Evolutionary conservation across 345 rosid species (phyloP).

Genomic region (Salix brachista): DNA sequence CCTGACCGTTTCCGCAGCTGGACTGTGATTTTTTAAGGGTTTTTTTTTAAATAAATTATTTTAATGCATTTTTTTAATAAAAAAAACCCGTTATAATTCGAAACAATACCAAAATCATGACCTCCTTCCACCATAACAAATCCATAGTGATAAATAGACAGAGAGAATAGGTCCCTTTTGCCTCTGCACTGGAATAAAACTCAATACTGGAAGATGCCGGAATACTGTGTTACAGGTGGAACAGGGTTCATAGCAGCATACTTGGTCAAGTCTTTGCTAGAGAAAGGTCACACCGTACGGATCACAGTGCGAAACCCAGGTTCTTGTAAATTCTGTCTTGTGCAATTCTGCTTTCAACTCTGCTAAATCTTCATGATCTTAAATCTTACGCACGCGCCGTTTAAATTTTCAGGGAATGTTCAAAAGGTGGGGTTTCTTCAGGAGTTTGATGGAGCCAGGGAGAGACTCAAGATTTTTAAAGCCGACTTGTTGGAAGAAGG

Average conservation of each 20-base stretch:
- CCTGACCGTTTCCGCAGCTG: too few species aligned
- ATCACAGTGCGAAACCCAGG: constrained; percentile 83
- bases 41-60: too few species aligned
- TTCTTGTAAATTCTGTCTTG: background rate
- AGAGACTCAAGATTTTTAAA: constrained; percentile 56
- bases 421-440: constrained; percentile 52
- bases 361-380: too few species aligned
- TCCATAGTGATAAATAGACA: too few species aligned
- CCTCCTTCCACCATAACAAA: too few species aligned
- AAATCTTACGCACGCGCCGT: background rate
- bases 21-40: too few species aligned
- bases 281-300: constrained; percentile 59
- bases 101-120: too few species aligned
- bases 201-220: constrained; percentile 42
- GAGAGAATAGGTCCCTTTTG: too few species aligned
- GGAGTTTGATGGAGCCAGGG: constrained; percentile 58
- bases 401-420: constrained; percentile 33
- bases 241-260: constrained; percentile 82
- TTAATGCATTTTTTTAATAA: too few species aligned
- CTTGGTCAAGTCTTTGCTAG: constrained; percentile 61
- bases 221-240: constrained; percentile 90
- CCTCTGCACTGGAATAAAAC: too few species aligned
- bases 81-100: too few species aligned
- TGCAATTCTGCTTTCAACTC: too few species aligned
- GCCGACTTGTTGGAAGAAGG: constrained; percentile 64